Evolutionary conservation across 306 rosid species (phyloP).

Genomic region (Vicia villosa): DNA sequence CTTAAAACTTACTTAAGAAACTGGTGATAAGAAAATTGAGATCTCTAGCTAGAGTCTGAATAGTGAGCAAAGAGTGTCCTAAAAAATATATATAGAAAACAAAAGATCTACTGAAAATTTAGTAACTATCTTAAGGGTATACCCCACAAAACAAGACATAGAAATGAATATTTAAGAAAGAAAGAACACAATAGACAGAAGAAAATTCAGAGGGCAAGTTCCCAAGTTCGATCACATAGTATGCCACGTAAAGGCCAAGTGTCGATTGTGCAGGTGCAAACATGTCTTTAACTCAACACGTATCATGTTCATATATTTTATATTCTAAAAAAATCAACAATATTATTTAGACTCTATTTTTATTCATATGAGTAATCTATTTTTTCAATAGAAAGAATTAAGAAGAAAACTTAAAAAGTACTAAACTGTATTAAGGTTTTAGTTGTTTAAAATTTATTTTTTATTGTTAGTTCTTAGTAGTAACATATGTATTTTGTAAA

Average conservation of each 20-base stretch:
- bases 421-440: too few species aligned
- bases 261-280: conserved; percentile 30
- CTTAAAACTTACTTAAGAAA: neutral
- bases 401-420: too few species aligned
- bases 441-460: too few species aligned
- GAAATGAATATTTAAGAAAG: neutral
- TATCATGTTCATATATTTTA: conserved; percentile 13
- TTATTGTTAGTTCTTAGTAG: too few species aligned
- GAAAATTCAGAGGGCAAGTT: conserved; percentile 33
- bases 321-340: neutral
- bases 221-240: conserved; percentile 7
- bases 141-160: conserved; percentile 35
- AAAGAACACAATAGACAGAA: conserved; percentile 27
- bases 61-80: conserved; percentile 9
- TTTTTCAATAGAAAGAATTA: too few species aligned
- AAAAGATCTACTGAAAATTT: neutral
- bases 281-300: conserved; percentile 45
- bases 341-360: neutral
- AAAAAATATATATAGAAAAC: neutral
- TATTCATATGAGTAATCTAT: neutral
- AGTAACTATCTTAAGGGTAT: conserved; percentile 33
- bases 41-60: neutral
- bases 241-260: conserved; percentile 61
- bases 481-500: too few species aligned
- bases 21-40: neutral